phyloP scores from a whole-genome alignment of 2,329 filamentous ascomycete genomes.

The Hypomyces perniciosus region DNA sequence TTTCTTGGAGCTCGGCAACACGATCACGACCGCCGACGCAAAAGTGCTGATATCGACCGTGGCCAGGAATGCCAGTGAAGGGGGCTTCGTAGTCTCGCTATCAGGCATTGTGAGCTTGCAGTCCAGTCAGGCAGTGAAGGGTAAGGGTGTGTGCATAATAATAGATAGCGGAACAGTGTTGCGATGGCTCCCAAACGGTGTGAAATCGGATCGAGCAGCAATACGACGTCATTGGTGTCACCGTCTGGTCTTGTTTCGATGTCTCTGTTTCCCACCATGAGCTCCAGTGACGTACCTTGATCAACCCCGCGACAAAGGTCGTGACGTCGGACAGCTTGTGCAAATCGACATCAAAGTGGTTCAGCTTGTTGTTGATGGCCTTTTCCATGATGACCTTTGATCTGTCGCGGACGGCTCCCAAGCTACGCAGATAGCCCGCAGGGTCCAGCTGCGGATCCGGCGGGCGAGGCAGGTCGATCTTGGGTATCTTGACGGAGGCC shows the following conservation, averaged over 20 bases:
- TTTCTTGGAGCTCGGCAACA: slow-evolving; percentile 62
- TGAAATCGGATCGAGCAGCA: too few relatives aligned
- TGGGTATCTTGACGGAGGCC: slow-evolving; percentile 54
- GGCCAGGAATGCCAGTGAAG: slow-evolving; percentile 66
- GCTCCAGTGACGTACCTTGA: slow-evolving; percentile 61
- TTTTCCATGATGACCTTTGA: slow-evolving; percentile 68
- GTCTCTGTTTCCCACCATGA: neutral
- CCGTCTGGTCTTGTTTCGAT: neutral
- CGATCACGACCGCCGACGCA: slow-evolving; percentile 72
- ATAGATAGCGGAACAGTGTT: neutral
- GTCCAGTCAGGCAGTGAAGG: neutral
- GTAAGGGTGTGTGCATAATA: neutral
- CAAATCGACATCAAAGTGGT: slow-evolving; percentile 86
- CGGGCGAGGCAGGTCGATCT: slow-evolving; percentile 74
- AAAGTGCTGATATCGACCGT: slow-evolving; percentile 81
- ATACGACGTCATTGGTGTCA: too few relatives aligned
- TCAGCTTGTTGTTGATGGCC: slow-evolving; percentile 69
- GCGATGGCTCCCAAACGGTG: too few relatives aligned
- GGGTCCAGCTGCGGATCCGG: slow-evolving; percentile 86
- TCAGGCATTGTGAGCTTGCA: neutral
- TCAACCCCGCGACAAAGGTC: slow-evolving; percentile 82
- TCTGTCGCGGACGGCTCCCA: slow-evolving; percentile 80
- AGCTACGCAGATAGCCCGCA: slow-evolving; percentile 82
- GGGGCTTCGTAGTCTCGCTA: slow-evolving; percentile 52
- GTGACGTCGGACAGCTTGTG: slow-evolving; percentile 77